Evolutionary conservation across 2,329 filamentous ascomycete genomes (phyloP).

Genomic region (Epichloe gansuensis): DNA sequence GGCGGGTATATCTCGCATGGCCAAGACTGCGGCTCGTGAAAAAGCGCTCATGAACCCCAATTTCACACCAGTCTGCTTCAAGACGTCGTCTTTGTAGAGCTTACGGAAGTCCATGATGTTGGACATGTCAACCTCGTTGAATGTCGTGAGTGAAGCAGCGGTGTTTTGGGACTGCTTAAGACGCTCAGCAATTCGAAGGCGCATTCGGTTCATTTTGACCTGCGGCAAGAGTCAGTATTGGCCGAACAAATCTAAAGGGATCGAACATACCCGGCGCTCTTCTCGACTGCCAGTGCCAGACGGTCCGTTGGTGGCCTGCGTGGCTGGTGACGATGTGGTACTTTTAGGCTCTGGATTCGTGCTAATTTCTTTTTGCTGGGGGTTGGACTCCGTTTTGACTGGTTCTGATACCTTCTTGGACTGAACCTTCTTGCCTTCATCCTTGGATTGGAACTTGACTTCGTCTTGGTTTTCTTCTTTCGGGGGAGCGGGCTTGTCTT

Average conservation of each 20-base stretch:
- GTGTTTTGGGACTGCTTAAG: constrained; percentile 99
- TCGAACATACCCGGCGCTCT: constrained; percentile 63
- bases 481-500: constrained; percentile 22
- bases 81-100: constrained; percentile 87
- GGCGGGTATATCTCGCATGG: constrained; percentile 87
- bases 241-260: not conserved
- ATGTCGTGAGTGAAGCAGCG: constrained; percentile 89
- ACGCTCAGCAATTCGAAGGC: constrained; percentile 88
- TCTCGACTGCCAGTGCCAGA: constrained; percentile 55
- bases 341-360: constrained; percentile 25
- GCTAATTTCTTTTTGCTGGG: constrained; percentile 12
- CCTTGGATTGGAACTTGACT: not conserved
- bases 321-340: constrained; percentile 14
- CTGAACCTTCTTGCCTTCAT: not conserved
- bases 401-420: not conserved
- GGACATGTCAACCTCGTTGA: constrained; percentile 99
- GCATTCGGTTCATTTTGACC: constrained; percentile 99
- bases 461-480: constrained; percentile 18
- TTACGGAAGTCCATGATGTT: constrained; percentile 95
- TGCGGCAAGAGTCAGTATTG: constrained; percentile 23
- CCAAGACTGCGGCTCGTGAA: constrained; percentile 74
- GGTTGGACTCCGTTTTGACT: constrained; percentile 10
- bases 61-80: constrained; percentile 95
- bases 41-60: constrained; percentile 99
- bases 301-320: constrained; percentile 6